phyloP scores from a whole-genome alignment of 345 rosid species.

The Boechera divaricarpa region DNA sequence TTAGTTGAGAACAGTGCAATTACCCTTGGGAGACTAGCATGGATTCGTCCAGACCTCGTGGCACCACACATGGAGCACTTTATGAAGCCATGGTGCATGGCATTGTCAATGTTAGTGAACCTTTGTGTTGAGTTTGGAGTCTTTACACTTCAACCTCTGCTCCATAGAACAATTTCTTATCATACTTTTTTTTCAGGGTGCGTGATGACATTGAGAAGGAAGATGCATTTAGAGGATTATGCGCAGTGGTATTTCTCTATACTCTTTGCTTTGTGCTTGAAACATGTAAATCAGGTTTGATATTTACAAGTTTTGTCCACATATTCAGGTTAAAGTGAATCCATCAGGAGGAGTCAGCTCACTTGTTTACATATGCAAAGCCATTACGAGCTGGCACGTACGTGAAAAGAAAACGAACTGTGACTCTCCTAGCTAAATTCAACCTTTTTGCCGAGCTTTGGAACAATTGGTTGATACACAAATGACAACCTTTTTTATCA shows the following conservation, averaged over 20 bases:
- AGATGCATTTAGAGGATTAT: constrained; percentile 95
- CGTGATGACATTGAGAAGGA: constrained; percentile 98
- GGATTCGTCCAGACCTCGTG: constrained; percentile 98
- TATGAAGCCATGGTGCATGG: constrained; percentile 94
- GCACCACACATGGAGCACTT: constrained; percentile 99
- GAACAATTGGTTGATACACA: constrained; percentile 5
- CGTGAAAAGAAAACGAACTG: constrained; percentile 36
- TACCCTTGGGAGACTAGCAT: constrained; percentile 96
- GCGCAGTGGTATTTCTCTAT: constrained; percentile 75
- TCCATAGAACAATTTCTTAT: constrained; percentile 6
- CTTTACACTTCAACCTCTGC: constrained; percentile 6
- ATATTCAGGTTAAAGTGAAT: constrained; percentile 78
- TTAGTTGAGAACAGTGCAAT: constrained; percentile 96
- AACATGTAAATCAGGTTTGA: constrained; percentile 26
- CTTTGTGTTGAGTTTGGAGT: constrained; percentile 8
- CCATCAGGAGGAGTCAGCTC: constrained; percentile 93
- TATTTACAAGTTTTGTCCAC: constrained; percentile 19
- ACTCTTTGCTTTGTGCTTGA: constrained; percentile 11
- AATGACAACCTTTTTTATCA: background rate
- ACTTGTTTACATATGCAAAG: constrained; percentile 82
- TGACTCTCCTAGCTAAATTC: constrained; percentile 11
- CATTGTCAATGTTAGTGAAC: constrained; percentile 77
- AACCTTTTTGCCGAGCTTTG: background rate
- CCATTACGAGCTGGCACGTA: constrained; percentile 99
- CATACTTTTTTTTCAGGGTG: constrained; percentile 59